These are phyloP conservation scores for Fraxinus excelsior DNA, from an alignment of 257 asterid genomes.

Conservation along the genomic window DNA sequence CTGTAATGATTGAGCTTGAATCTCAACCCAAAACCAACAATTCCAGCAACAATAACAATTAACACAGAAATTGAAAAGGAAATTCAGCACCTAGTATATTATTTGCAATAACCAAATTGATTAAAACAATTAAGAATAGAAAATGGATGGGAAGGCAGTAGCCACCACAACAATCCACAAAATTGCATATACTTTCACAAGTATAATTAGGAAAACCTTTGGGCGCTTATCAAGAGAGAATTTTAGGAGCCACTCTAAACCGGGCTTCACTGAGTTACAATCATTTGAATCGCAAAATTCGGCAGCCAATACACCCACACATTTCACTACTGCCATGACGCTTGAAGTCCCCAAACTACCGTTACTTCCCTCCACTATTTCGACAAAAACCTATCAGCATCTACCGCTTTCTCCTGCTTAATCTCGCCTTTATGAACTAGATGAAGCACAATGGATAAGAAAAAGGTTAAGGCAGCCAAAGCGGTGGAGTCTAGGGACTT, in stretches of 20 bases:
- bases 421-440: constrained; percentile 58
- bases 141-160: too few relatives aligned
- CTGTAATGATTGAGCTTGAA: too few relatives aligned
- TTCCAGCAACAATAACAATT: too few relatives aligned
- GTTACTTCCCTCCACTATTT: constrained; percentile 48
- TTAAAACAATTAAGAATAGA: too few relatives aligned
- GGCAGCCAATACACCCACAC: constrained; percentile 67
- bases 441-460: constrained; percentile 71
- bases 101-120: too few relatives aligned
- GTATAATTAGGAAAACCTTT: constrained; percentile 46
- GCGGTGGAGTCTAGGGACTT: constrained; percentile 50
- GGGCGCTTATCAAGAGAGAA: constrained; percentile 80
- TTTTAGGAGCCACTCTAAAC: constrained; percentile 62
- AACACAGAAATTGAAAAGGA: too few relatives aligned
- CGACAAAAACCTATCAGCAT: constrained; percentile 50
- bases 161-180: too few relatives aligned
- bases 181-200: not conserved
- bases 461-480: constrained; percentile 68
- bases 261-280: constrained; percentile 65
- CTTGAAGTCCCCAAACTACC: constrained; percentile 63
- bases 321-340: constrained; percentile 75
- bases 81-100: too few relatives aligned
- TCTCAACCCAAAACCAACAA: too few relatives aligned
- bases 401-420: constrained; percentile 57
- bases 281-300: constrained; percentile 61